Base-by-base conservation (phyloP, 495 filamentous ascomycete species). In the Pseudevernia furfuracea region DNA sequence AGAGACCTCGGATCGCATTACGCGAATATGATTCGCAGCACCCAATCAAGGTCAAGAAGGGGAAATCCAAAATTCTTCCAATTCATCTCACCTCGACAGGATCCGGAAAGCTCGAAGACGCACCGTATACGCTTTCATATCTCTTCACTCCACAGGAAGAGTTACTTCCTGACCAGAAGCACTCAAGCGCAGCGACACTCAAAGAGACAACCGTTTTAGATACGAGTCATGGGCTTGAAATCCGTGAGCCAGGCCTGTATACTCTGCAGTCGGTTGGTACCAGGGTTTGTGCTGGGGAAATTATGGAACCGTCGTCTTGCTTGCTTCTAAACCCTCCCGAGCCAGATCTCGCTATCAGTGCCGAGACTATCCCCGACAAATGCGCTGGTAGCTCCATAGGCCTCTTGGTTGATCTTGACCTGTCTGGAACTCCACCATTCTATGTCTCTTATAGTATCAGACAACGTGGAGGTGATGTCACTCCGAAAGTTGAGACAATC, bases 371-470 rank as follows among this genome's bases (percentile, higher is more conserved):
- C 39, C 87, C 87, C 46, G 94, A 97, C 71, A 96, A 93, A 68
- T 98, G 94, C 74, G 93, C 92, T 46, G 89, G 91, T 58, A 96
- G 90, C 69, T 90, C 93, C 0, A 88, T 98, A 66, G 94, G 94
- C 30, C 80, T 97, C 44, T 81, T 86, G 15, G 90, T 98, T 30
- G 89, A 92, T 68, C 76, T 97, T 52, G 89, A 96, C 66, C 75
- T 98, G 49, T 86, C 90, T 30, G 94, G 94, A 39, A 95, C 92
- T 0, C 94, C 94, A 60, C 91, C 91, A 8, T 98, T 97, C 76
- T 75, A 78, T 11, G 78, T 98, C 32, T 75, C 76, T 4, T 97
- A 96, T 70, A 83, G 83, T 36, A 78, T 89, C 53, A 82, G 87
- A 55, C 78, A 77, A 66, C 81, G 81, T 32, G 85, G 86, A 57